A percentile compares a stretch with the other conserved stretches of the same genome.
Conservation (phyloP, 2,329 filamentous ascomycete genomes). For the Ceratocystis eucalypticola region DNA sequence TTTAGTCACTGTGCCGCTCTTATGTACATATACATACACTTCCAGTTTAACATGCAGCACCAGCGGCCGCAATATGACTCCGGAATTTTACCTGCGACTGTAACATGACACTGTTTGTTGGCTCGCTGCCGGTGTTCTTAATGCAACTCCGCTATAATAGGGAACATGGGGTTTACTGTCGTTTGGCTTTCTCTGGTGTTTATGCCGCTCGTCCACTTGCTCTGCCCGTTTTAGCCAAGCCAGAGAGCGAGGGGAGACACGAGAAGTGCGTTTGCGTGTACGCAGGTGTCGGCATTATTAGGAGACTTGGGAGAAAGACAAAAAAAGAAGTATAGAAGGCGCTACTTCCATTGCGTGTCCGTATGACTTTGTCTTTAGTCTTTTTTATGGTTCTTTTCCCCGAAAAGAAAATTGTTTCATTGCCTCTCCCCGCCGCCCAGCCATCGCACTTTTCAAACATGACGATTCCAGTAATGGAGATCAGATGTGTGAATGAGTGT, state of each 20-base stretch:
- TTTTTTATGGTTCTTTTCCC: too few species aligned
- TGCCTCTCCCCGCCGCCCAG: neutral
- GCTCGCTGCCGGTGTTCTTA: neutral
- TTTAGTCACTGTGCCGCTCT: neutral
- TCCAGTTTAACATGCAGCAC: neutral
- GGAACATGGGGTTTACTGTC: neutral
- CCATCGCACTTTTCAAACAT: neutral
- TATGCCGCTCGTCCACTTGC: neutral
- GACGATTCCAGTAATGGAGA: neutral
- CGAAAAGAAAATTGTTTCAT: neutral
- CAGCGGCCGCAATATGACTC: neutral
- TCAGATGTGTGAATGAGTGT: neutral
- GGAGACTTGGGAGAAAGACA: neutral
- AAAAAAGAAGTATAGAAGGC: neutral
- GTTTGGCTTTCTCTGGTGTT: neutral
- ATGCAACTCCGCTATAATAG: neutral
- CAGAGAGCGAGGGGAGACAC: too few species aligned
- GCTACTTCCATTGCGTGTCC: neutral
- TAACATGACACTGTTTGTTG: neutral
- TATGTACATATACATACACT: neutral
- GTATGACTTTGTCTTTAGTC: too few species aligned
- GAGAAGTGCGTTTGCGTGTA: too few species aligned
- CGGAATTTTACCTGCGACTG: neutral
- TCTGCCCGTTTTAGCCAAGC: too few species aligned
- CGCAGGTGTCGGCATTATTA: too few species aligned